These are phyloP conservation scores for Irpex sp. DNA, from an alignment of 1,284 basidiomycete genomes.

Conservation along the genomic window DNA sequence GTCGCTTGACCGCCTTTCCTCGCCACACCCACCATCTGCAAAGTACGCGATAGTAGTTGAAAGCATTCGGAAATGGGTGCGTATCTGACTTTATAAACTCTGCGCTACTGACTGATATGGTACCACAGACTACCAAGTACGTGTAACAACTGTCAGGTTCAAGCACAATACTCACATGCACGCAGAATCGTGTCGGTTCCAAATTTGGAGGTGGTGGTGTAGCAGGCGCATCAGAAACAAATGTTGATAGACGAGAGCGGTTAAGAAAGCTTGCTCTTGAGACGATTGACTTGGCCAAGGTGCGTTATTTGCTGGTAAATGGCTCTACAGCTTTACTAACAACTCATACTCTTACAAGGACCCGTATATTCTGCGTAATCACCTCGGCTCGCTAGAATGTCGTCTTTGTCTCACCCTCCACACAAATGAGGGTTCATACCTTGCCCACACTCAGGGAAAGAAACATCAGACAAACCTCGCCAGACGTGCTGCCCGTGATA, in stretches of 20 bases:
- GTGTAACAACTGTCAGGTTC: neutral
- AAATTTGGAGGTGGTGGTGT: conserved; percentile 97
- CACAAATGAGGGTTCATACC: conserved; percentile 98
- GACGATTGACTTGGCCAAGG: conserved; percentile 95
- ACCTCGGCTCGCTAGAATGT: conserved; percentile 96
- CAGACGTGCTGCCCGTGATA: conserved; percentile 91
- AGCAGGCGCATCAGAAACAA: conserved; percentile 88
- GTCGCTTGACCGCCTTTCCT: neutral
- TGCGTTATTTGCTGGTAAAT: conserved; percentile 27
- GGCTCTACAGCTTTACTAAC: neutral
- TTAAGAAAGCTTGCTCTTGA: conserved; percentile 93
- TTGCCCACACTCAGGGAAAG: conserved; percentile 99
- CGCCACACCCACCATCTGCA: neutral
- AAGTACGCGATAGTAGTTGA: neutral
- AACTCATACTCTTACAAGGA: conserved; percentile 51
- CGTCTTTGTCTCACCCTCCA: conserved; percentile 96
- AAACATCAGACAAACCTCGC: conserved; percentile 99
- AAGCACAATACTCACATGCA: conserved; percentile 2
- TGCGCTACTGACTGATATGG: neutral
- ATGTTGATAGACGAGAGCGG: conserved; percentile 94
- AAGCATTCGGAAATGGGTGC: neutral
- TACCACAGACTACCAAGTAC: conserved; percentile 43
- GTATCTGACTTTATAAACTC: neutral
- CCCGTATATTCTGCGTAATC: conserved; percentile 98
- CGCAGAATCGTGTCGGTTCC: conserved; percentile 88